These are phyloP conservation scores for Lumnitzera littorea DNA, from an alignment of 345 rosid genomes.

Conservation along the genomic window DNA sequence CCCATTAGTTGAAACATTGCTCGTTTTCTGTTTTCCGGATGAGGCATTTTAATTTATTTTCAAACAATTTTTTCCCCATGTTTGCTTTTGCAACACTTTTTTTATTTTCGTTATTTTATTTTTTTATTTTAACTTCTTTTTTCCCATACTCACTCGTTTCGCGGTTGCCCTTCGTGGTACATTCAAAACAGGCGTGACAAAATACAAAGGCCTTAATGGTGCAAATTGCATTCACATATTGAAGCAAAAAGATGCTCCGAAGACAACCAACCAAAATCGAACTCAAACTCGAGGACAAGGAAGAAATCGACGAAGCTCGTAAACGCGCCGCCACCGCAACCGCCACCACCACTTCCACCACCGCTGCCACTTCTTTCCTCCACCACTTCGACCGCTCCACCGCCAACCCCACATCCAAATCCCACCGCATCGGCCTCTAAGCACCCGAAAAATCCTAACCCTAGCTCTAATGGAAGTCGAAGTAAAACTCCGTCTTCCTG, in stretches of 20 bases:
- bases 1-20: too few relatives aligned
- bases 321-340: slow-evolving; percentile 28
- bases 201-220: background rate
- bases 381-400: slow-evolving; percentile 48
- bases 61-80: too few relatives aligned
- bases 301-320: slow-evolving; percentile 76
- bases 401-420: slow-evolving; percentile 44
- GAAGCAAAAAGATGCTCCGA: slow-evolving; percentile 53
- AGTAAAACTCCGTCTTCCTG: slow-evolving; percentile 57
- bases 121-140: too few relatives aligned
- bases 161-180: too few relatives aligned
- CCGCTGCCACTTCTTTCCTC: slow-evolving; percentile 38
- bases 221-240: background rate
- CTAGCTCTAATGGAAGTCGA: slow-evolving; percentile 66
- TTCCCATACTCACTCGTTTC: too few relatives aligned
- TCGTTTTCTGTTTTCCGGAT: too few relatives aligned
- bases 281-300: slow-evolving; percentile 73
- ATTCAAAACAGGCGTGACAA: too few relatives aligned
- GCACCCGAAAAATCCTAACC: background rate
- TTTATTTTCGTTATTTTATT: too few relatives aligned
- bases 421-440: slow-evolving; percentile 63
- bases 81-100: too few relatives aligned
- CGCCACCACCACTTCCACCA: slow-evolving; percentile 13
- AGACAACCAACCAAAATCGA: slow-evolving; percentile 82
- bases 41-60: too few relatives aligned